Base-by-base conservation (phyloP, 768 basidiomycete genomes). In the Podaxis rugospora region DNA sequence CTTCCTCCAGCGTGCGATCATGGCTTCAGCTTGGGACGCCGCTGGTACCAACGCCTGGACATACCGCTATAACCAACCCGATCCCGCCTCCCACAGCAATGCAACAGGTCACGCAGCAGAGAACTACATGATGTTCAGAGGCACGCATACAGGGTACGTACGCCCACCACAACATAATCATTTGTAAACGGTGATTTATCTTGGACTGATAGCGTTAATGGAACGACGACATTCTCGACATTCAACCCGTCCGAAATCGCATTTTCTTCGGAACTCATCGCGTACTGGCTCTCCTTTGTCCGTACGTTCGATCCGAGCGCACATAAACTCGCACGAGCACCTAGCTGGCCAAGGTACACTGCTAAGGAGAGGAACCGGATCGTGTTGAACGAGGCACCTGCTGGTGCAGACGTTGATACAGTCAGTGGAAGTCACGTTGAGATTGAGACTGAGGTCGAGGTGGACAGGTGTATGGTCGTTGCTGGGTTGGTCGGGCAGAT, bases 81-180 rank as follows among this genome's bases (percentile, higher is more conserved):
- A 83, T 55, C 81, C 81, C 5, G 80, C 81, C 0, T 62, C 64
- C 3, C 71, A 71, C 14, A 71, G 72, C 16, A 55, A 67, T 0
- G 71, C 54, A 7, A 80, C 83, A 1, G 69, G 55, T 1, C 85
- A 86, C 63, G 79, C 85, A 5, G 77, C 86, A 0, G 86, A 85
- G 67, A 86, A 87, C 65, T 86, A 82, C 81, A 86, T 85, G 83
- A 83, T 87, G 85, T 86, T 85, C 72, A 68, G 70, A 21, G 86
- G 87, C 1, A 80, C 76, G 1, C 82, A 81, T 60, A 85, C 85
- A 32, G 86, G 86, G 87, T 85, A 21, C 27, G 7, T 36, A 23
- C 3, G 27, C 23, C 13, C 13, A 2, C 13, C 5, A 9, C 1
- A 36, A 21, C 21, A 16, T 36, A 4, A 58, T 9, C 39, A 21